These are phyloP conservation scores for Globisporangium cystogenes DNA, from an alignment of 352 stramenopile genomes.

Conservation along the genomic window DNA sequence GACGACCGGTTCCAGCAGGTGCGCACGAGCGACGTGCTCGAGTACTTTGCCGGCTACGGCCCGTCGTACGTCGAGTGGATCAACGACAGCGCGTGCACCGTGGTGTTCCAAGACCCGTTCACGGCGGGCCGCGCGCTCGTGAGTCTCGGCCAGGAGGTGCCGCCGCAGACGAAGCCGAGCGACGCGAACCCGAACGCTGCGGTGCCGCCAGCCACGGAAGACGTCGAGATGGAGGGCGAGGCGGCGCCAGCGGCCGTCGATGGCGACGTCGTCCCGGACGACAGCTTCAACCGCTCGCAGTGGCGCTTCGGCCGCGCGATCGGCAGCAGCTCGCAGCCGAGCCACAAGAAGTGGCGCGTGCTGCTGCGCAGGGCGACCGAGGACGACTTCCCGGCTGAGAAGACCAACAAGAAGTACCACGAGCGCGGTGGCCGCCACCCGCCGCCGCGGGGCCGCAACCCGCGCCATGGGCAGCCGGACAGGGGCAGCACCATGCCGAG, in stretches of 20 bases:
- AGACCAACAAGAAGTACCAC: conserved; percentile 70
- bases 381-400: conserved; percentile 79
- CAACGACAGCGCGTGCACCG: conserved; percentile 80
- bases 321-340: conserved; percentile 39
- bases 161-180: conserved; percentile 29
- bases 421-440: conserved; percentile 21
- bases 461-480: conserved; percentile 13
- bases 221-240: conserved; percentile 55
- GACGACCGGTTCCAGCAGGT: conserved; percentile 78
- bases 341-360: conserved; percentile 63
- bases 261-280: conserved; percentile 41
- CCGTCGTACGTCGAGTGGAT: conserved; percentile 86
- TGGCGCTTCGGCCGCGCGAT: conserved; percentile 56
- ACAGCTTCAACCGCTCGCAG: conserved; percentile 54
- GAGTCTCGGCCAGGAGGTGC: conserved; percentile 43
- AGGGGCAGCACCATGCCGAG: conserved; percentile 19
- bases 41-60: conserved; percentile 73
- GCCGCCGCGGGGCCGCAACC: conserved; percentile 17
- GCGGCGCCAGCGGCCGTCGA: conserved; percentile 3
- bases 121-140: conserved; percentile 63
- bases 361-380: conserved; percentile 63
- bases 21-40: conserved; percentile 71
- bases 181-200: not conserved
- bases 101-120: conserved; percentile 77
- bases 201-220: conserved; percentile 17